Evolutionary conservation across 2,329 filamentous ascomycete genomes (phyloP).

Genomic region (Scolecobasidium constrictum): DNA sequence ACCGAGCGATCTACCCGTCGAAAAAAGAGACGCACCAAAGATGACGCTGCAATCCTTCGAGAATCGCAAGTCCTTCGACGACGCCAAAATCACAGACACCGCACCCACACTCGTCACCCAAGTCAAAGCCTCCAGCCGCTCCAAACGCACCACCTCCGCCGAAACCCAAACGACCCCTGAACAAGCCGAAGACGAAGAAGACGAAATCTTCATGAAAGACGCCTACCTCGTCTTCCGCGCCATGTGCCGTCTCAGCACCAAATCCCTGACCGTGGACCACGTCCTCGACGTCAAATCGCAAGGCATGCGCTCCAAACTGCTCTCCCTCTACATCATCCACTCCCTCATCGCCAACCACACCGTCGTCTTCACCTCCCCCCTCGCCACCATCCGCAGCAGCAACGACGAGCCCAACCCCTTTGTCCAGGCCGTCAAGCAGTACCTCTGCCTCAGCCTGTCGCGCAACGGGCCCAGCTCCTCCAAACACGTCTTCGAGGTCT

Average conservation of each 20-base stretch:
- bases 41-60: constrained; percentile 61
- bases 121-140: constrained; percentile 31
- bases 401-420: constrained; percentile 82
- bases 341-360: constrained; percentile 93
- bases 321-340: constrained; percentile 91
- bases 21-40: constrained; percentile 41
- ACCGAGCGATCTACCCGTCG: constrained; percentile 32
- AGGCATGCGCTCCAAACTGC: constrained; percentile 92
- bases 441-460: constrained; percentile 88
- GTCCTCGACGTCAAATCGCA: constrained; percentile 87
- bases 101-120: constrained; percentile 57
- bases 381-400: constrained; percentile 86
- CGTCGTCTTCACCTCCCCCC: constrained; percentile 76
- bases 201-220: constrained; percentile 94
- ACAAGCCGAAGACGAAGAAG: constrained; percentile 51
- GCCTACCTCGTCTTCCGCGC: constrained; percentile 95
- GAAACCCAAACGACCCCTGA: constrained; percentile 4
- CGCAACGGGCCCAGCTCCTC: constrained; percentile 92
- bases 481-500: constrained; percentile 85
- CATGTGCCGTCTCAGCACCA: constrained; percentile 95
- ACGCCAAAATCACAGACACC: constrained; percentile 54
- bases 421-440: constrained; percentile 90
- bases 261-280: constrained; percentile 78
- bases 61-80: constrained; percentile 54
- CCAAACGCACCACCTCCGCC: constrained; percentile 8